These are phyloP conservation scores for Pythium folliculosum DNA, from an alignment of 352 stramenopile genomes.

Conservation along the genomic window DNA sequence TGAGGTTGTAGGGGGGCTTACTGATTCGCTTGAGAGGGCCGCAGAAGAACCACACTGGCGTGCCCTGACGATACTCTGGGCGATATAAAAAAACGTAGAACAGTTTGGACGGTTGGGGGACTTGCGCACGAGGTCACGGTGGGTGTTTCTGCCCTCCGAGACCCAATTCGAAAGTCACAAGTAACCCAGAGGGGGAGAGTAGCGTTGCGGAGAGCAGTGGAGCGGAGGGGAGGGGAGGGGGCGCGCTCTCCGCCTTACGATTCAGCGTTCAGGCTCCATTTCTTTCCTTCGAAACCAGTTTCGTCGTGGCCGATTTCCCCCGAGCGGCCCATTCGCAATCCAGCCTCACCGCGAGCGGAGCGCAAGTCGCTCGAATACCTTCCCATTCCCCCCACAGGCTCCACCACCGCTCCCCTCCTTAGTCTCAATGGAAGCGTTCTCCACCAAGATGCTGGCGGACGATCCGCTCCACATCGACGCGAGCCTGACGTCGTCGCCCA, in stretches of 20 bases:
- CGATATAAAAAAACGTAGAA: constrained; percentile 1
- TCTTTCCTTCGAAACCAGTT: constrained; percentile 8
- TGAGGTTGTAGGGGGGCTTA: neutral
- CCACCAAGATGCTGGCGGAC: neutral
- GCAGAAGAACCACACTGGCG: constrained; percentile 6
- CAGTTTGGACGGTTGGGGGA: constrained; percentile 3
- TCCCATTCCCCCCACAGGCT: neutral
- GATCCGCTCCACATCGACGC: constrained; percentile 18
- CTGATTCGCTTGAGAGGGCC: neutral
- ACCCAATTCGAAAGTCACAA: constrained; percentile 1
- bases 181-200: neutral
- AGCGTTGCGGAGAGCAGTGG: no score
- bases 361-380: neutral
- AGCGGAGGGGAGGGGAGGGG: neutral
- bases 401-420: neutral
- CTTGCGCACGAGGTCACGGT: neutral
- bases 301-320: constrained; percentile 3
- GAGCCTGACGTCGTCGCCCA: constrained; percentile 2
- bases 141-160: neutral
- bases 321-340: neutral
- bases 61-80: neutral
- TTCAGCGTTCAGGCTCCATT: neutral
- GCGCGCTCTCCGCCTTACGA: neutral
- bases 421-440: constrained; percentile 4
- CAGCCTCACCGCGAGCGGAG: neutral